A percentile compares a stretch with the other conserved stretches of the same genome.
These are phyloP conservation scores for Candida krabiensis DNA, from an alignment of 805 yeast species.

Conservation along the genomic window DNA sequence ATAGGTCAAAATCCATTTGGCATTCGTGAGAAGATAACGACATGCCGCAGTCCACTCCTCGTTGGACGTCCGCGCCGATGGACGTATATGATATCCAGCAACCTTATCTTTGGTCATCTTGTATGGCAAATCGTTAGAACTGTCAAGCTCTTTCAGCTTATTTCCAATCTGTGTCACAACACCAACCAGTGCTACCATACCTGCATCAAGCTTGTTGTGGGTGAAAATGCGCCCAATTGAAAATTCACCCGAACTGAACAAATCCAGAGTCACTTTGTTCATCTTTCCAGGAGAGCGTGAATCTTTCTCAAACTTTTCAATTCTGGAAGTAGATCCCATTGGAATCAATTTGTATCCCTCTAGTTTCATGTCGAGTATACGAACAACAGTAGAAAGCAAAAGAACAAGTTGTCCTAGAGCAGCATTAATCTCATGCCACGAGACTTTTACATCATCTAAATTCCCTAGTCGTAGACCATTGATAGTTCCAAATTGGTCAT, in stretches of 20 bases:
- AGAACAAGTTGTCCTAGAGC: slow-evolving; percentile 85
- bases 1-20: slow-evolving; percentile 83
- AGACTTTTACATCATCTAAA: slow-evolving; percentile 55
- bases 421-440: slow-evolving; percentile 91
- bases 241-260: slow-evolving; percentile 70
- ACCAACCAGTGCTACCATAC: slow-evolving; percentile 76
- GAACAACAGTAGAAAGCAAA: slow-evolving; percentile 61
- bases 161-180: slow-evolving; percentile 53
- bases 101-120: slow-evolving; percentile 67
- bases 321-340: slow-evolving; percentile 79
- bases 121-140: slow-evolving; percentile 69
- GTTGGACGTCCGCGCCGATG: slow-evolving; percentile 61
- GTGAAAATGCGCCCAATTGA: slow-evolving; percentile 68
- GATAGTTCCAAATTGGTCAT: slow-evolving; percentile 83
- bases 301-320: slow-evolving; percentile 54
- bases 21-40: slow-evolving; percentile 72
- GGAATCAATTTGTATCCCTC: slow-evolving; percentile 69
- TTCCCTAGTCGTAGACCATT: slow-evolving; percentile 84
- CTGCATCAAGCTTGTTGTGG: slow-evolving; percentile 74
- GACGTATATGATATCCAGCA: slow-evolving; percentile 73
- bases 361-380: slow-evolving; percentile 54
- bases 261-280: slow-evolving; percentile 47
- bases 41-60: slow-evolving; percentile 91
- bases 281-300: slow-evolving; percentile 33
- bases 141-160: slow-evolving; percentile 45